Evolutionary conservation across 352 stramenopile genomes (phyloP), one percentile per base, ranked within the genome.

Genomic region (Pythium rishiriense): DNA sequence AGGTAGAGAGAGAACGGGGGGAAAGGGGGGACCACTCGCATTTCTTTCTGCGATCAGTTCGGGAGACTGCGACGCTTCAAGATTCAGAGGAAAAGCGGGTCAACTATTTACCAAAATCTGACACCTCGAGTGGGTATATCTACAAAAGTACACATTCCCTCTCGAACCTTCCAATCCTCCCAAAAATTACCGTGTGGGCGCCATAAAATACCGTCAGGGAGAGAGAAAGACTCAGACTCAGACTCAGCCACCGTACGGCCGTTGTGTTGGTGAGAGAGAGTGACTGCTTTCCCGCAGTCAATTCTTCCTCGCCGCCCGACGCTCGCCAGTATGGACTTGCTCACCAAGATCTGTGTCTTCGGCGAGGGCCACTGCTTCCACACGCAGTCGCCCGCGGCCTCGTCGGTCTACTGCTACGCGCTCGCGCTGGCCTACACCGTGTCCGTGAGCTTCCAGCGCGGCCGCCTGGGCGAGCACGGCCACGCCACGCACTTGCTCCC

Each of bases 401-500:
- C 72, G 19, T 81, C 82, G 29, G 73, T 83, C 49, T 91, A 91
- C 70, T 83, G 75, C 70, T 91, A 91, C 70, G 78, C 78, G 19
- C 65, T 64, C 33, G 78, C 82, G 59, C 67, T 91, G 29, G 82
- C 78, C 24, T 91, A 88, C 64, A 91, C 82, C 12, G 73, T 91
- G 47, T 89, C 79, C 4, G 82, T 91, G 33, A 91, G 82, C 64
- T 83, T 92, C 66, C 79, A 87, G 58, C 83, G 83, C 52, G 70
- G 51, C 28, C 78, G 77, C n/a, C 69, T 92, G 31, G 77, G 83
- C 55, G 83, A 92, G 70, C 83, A 92, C 58, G 84, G 84, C n/a
- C 84, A 93, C 56, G 84, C 81, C n/a, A 93, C 84, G 67, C 79
- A 90, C 35, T 50, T 93, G 64, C 67, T 91, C 39, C 84, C 84